Evolutionary conservation across 2,329 filamentous ascomycete genomes (phyloP).

Genomic region (Lecanicillium sp.): DNA sequence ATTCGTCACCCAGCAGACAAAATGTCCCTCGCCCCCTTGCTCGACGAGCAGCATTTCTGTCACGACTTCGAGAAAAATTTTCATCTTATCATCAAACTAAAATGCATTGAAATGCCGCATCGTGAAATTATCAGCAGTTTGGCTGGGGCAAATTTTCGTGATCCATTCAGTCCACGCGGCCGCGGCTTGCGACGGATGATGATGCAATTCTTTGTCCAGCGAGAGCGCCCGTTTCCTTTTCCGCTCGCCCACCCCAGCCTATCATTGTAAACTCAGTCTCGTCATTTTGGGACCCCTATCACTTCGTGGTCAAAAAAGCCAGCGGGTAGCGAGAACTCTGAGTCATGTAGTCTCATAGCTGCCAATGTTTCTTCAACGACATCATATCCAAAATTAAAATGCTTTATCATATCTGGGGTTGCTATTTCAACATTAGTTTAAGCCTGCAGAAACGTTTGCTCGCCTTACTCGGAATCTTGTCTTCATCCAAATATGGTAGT

Average conservation of each 20-base stretch:
- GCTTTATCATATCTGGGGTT: slow-evolving; percentile 10
- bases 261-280: too few relatives aligned
- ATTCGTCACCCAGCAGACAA: too few relatives aligned
- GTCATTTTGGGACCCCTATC: slow-evolving; percentile 12
- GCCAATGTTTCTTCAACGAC: slow-evolving; percentile 16
- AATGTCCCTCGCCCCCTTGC: too few relatives aligned
- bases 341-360: slow-evolving; percentile 18
- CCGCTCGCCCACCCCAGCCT: too few relatives aligned
- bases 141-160: neutral
- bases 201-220: too few relatives aligned
- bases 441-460: neutral
- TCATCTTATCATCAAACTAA: neutral
- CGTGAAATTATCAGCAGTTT: neutral
- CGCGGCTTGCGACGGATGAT: too few relatives aligned
- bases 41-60: too few relatives aligned
- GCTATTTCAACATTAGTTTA: neutral
- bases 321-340: slow-evolving; percentile 16
- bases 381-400: slow-evolving; percentile 20
- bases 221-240: too few relatives aligned
- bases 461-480: slow-evolving; percentile 25
- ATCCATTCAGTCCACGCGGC: too few relatives aligned
- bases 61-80: neutral
- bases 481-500: slow-evolving; percentile 21
- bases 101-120: neutral
- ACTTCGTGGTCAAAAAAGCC: slow-evolving; percentile 20